Percentiles rank a stretch among this genome's conserved stretches.
Conservation (phyloP, 1,139 yeast species). For the Candida mesenterica region DNA sequence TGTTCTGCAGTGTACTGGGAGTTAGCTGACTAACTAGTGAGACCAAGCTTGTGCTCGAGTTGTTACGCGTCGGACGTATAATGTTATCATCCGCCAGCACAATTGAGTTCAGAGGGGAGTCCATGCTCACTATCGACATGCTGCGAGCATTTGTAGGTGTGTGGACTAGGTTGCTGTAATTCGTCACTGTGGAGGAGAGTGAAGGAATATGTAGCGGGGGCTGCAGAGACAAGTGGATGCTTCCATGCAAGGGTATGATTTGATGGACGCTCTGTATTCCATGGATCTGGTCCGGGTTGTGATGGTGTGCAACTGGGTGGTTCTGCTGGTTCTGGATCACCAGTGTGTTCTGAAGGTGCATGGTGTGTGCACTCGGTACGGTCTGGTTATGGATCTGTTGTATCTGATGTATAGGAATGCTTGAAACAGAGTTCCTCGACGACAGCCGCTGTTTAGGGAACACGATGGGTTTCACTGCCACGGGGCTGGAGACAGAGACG, state of each 20-base stretch:
- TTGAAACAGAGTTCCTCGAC: slow-evolving; percentile 29
- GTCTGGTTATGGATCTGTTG: background rate
- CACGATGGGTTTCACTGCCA: slow-evolving; percentile 20
- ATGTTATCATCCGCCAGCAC: slow-evolving; percentile 39
- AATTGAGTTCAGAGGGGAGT: slow-evolving; percentile 44
- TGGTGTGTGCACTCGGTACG: background rate
- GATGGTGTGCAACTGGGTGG: too few species aligned
- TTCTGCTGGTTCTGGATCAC: too few species aligned
- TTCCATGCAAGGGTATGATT: too few species aligned
- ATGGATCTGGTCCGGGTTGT: too few species aligned
- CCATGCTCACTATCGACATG: slow-evolving; percentile 40
- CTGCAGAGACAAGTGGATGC: background rate
- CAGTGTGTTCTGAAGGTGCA: too few species aligned
- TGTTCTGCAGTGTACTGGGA: slow-evolving; percentile 1
- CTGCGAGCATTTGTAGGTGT: slow-evolving; percentile 26
- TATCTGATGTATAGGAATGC: background rate
- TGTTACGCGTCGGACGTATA: slow-evolving; percentile 31
- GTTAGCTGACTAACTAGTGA: slow-evolving; percentile 13
- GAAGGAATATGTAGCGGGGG: slow-evolving; percentile 3
- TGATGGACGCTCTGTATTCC: too few species aligned
- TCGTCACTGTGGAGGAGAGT: slow-evolving; percentile 2
- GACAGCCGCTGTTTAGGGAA: slow-evolving; percentile 24
- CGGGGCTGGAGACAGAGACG: slow-evolving; percentile 21
- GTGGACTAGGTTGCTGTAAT: slow-evolving; percentile 7
- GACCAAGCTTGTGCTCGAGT: slow-evolving; percentile 32